These are phyloP conservation scores for Styphnolobium japonicum DNA, from an alignment of 306 rosid species.

Conservation along the genomic window DNA sequence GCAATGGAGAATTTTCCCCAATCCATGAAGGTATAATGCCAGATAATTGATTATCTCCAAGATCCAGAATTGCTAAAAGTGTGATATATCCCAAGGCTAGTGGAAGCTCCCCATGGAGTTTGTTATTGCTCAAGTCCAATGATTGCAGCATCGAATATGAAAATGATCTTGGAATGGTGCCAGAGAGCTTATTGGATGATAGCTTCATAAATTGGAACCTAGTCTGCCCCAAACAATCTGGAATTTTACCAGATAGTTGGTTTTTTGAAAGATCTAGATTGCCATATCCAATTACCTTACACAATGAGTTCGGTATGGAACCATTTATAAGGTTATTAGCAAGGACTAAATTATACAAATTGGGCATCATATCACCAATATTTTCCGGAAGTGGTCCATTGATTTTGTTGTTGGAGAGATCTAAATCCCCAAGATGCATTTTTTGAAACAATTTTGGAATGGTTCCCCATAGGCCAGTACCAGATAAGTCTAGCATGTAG, in stretches of 20 bases:
- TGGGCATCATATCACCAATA: conserved; percentile 13
- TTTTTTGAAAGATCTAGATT: neutral
- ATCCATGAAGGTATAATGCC: neutral
- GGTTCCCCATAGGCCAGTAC: too few species aligned
- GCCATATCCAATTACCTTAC: too few species aligned
- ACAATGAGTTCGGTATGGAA: neutral
- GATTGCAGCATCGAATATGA: too few species aligned
- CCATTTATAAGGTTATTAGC: neutral
- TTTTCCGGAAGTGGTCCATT: conserved; percentile 19
- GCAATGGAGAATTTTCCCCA: neutral
- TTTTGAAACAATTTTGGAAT: too few species aligned
- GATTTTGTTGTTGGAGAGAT: conserved; percentile 11
- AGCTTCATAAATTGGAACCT: too few species aligned
- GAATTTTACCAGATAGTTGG: neutral
- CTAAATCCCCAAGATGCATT: neutral
- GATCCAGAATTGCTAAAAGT: too few species aligned
- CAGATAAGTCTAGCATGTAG: too few species aligned
- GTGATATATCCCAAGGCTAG: too few species aligned
- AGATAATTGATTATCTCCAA: neutral
- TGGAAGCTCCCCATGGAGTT: neutral
- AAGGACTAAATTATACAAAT: neutral
- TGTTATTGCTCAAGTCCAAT: neutral
- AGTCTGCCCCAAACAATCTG: neutral
- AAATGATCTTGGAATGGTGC: neutral
- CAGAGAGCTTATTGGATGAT: neutral